Base-by-base conservation (phyloP, 2,329 filamentous ascomycete genomes). In the Neonectria ditissima region DNA sequence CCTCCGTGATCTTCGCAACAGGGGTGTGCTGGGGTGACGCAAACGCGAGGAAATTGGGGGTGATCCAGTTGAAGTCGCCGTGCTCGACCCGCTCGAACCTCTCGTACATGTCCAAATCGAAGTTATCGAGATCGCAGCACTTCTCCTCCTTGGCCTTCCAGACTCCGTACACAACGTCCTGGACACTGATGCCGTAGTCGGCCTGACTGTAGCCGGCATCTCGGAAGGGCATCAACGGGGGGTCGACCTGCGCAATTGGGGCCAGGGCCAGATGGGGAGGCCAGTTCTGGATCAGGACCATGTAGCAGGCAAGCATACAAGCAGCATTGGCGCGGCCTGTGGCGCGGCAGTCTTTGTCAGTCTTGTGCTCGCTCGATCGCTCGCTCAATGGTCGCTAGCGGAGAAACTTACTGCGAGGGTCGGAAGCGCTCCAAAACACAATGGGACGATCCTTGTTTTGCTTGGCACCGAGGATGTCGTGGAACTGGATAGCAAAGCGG, bases 31-130 rank as follows among this genome's bases (percentile, higher is more conserved):
- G 94, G 11, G 96, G 96, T 20, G 95, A 98, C 47, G 96, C 96
- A 78, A 99, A 98, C 22, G 96, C 96, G 55, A 99, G 87, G 82
- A 99, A 99, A 75, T 94, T 85, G 9, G 95, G 94, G 6, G 94
- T 97, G 63, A 99, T 88, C 96, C 96, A 99, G 87, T 99, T 99
- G 91, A 99, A 99, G 81, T 99, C 96, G 67, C 96, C 96, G 84
- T 97, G 94, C 78, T 99, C 96, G 20, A 99, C 96, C 62, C 96
- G 88, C 82, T 99, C 96, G 74, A 89, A 99, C 77, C 88, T 91
- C 81, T 99, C 96, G 78, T 99, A 99, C 87, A 97, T 93, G 81
- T 97, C 94, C 20, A 99, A 86, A 74, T 95, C 94, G 77, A 99
- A 99, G 77, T 96, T 93, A 77, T 97, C 94, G 63, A 99, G 84